Base-by-base conservation (phyloP, 331 rosid species). In the Arachis monticola region DNA sequence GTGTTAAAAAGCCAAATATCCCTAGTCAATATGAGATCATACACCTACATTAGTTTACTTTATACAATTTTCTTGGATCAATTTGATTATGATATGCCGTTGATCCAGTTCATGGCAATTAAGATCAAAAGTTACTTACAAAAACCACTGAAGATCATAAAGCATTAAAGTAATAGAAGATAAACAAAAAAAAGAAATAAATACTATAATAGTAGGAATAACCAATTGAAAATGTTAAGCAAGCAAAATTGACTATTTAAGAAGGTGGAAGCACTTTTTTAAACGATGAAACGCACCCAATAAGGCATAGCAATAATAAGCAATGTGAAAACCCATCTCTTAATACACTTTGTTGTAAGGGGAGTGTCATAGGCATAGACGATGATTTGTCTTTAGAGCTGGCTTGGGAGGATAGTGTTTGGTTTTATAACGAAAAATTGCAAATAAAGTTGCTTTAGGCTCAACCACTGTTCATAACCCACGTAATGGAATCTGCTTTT, bases 401-500 rank as follows among this genome's bases (percentile, higher is more conserved):
- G 88, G 78, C 71, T 50, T 50, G 41, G 55, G 44, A 66, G 72
- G 65, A 47, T 14, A 61, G 50, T 55, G 61, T 71, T 64, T 69
- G 75, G 67, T 17, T 4, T 61, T 80, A 56, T 61, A 45, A 64
- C 55, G 67, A 66, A 64, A 61, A 58, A 59, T 72, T 66, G 40
- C 8, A 57, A 64, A 45, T 5, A 72, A 78, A 88, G 85, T 72
- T 10, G 73, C 87, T 82, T 86, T 77, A 70, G 51, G 32, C 70
- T 48, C 63, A 45, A 76, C 88, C 45, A 60, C 31, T 69, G 64
- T 7, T 38, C 45, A 30, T 44, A 71, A 1, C 64, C 81, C 86
- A 70, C 89, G 81, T 64, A 74, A 48, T 70, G 81, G 92, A 84
- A 76, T 85, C 87, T 73, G 72, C 95, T 85, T 87, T 85, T 72